These are phyloP conservation scores for Calycina herbarum DNA, from an alignment of 2,329 filamentous ascomycete species.

Conservation along the genomic window DNA sequence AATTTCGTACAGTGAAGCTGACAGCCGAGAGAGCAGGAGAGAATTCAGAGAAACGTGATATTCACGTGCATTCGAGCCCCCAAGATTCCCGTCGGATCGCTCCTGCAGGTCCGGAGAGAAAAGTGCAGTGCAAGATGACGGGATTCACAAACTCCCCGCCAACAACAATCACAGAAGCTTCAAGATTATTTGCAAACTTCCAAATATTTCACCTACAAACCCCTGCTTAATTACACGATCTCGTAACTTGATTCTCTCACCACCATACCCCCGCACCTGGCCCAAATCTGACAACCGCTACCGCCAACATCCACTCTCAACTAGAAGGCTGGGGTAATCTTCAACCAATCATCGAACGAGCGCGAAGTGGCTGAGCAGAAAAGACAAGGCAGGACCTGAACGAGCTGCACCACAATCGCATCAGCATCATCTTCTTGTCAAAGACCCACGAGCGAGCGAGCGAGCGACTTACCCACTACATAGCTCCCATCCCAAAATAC, in stretches of 20 bases:
- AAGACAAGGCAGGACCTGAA: neutral
- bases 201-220: neutral
- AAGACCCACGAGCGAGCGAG: slow-evolving; percentile 10
- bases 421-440: slow-evolving; percentile 1
- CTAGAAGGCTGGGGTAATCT: slow-evolving; percentile 3
- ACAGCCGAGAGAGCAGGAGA: neutral
- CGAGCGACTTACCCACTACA: neutral
- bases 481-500: neutral
- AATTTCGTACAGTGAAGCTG: neutral
- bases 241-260: neutral
- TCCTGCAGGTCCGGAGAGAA: neutral
- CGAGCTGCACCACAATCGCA: slow-evolving; percentile 10
- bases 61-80: neutral
- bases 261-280: neutral
- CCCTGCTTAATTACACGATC: neutral
- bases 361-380: slow-evolving; percentile 14
- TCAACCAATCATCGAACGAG: slow-evolving; percentile 7
- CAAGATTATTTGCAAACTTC: neutral
- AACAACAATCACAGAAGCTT: neutral
- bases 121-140: neutral
- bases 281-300: neutral
- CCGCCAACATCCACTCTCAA: neutral
- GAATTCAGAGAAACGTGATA: neutral
- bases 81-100: too few relatives aligned
- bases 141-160: neutral